A percentile compares a stretch with the other conserved stretches of the same genome.
Evolutionary conservation across 2,329 filamentous ascomycete species (phyloP).

Genomic region (Sporothrix protearum): DNA sequence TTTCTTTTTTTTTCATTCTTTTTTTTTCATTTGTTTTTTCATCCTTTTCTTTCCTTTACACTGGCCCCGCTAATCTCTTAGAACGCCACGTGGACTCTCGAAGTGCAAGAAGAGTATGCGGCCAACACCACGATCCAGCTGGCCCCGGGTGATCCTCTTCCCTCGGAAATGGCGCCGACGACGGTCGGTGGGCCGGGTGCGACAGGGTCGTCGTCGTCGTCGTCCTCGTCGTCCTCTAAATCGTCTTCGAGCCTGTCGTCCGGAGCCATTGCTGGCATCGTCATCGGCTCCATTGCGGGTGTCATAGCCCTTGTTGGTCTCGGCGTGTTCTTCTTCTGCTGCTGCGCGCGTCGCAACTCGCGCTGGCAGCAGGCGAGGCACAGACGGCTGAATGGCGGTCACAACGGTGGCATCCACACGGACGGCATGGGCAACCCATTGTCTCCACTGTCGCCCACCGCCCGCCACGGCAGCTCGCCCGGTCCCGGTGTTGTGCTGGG

Average conservation of each 20-base stretch:
- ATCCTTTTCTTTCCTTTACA: too few species aligned
- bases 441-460: slow-evolving; percentile 2
- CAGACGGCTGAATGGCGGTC: not conserved
- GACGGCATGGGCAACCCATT: not conserved
- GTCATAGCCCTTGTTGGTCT: slow-evolving; percentile 44
- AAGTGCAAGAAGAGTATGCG: slow-evolving; percentile 47
- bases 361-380: not conserved
- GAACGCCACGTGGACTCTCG: slow-evolving; percentile 48
- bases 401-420: not conserved
- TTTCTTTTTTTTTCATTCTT: not conserved
- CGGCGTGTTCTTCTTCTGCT: slow-evolving; percentile 48
- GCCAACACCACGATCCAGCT: slow-evolving; percentile 50
- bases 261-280: slow-evolving; percentile 59
- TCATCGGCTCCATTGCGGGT: slow-evolving; percentile 48
- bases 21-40: too few species aligned
- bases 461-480: not conserved
- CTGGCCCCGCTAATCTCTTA: slow-evolving; percentile 20
- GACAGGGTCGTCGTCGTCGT: slow-evolving; percentile 4
- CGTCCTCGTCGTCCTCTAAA: slow-evolving; percentile 7
- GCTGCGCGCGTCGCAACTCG: slow-evolving; percentile 28
- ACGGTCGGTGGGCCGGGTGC: slow-evolving; percentile 26
- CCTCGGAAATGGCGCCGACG: slow-evolving; percentile 41
- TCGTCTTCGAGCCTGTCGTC: slow-evolving; percentile 22
- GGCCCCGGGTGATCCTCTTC: slow-evolving; percentile 54
- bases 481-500: not conserved